These are phyloP conservation scores for Verbascum thapsus DNA, from an alignment of 257 asterid species.

Conservation along the genomic window DNA sequence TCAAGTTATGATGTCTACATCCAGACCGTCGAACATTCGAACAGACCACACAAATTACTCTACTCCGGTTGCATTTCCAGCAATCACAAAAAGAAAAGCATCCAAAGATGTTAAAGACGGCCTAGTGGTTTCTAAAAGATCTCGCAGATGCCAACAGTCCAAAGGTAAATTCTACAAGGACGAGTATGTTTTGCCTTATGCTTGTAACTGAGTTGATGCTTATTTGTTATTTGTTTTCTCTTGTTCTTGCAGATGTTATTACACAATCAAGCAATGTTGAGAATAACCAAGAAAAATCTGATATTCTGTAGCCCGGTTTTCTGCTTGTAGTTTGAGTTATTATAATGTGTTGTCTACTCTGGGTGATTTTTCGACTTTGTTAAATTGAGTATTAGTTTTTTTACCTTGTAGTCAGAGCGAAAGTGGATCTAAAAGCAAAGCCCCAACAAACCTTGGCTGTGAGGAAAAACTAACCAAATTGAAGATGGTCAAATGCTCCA, in stretches of 20 bases:
- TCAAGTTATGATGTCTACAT: constrained; percentile 49
- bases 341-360: not conserved
- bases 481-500: constrained; percentile 32
- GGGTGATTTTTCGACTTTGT: not conserved
- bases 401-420: constrained; percentile 28
- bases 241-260: constrained; percentile 40
- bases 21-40: constrained; percentile 31
- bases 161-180: constrained; percentile 46
- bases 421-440: constrained; percentile 30
- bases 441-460: constrained; percentile 24
- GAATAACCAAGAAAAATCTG: constrained; percentile 34
- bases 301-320: constrained; percentile 36
- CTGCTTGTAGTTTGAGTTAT: no score
- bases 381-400: not conserved
- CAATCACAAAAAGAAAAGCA: constrained; percentile 56
- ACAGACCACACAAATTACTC: constrained; percentile 41
- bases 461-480: constrained; percentile 29
- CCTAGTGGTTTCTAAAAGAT: constrained; percentile 47
- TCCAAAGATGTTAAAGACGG: constrained; percentile 41
- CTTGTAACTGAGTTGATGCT: constrained; percentile 4
- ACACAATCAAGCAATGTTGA: constrained; percentile 39
- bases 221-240: not conserved
- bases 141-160: constrained; percentile 48
- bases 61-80: constrained; percentile 43
- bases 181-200: not conserved